Evolutionary conservation across 2,329 filamentous ascomycete genomes (phyloP).

Genomic region (Thielaviopsis punctulata): DNA sequence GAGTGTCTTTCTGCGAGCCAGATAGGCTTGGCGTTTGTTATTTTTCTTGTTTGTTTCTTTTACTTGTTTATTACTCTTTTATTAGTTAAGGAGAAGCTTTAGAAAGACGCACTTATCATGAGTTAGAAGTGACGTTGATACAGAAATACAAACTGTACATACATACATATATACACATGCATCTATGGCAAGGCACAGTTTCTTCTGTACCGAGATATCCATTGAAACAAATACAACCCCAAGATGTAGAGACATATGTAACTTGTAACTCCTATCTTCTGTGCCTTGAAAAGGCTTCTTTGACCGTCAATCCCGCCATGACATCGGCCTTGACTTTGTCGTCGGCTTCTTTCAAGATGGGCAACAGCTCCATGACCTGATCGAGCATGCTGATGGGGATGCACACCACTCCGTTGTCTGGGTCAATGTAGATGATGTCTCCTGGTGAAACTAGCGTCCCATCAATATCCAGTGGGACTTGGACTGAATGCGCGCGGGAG

Average conservation of each 20-base stretch:
- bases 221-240: too few species aligned
- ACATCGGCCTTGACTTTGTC: constrained; percentile 48
- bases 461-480: constrained; percentile 27
- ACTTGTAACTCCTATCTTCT: too few species aligned
- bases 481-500: constrained; percentile 36
- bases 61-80: not conserved
- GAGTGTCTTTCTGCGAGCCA: not conserved
- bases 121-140: not conserved
- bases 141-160: not conserved
- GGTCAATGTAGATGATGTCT: constrained; percentile 54
- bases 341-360: constrained; percentile 32
- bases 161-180: not conserved
- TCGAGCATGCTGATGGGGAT: constrained; percentile 45
- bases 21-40: not conserved
- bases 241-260: not conserved
- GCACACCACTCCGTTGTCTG: constrained; percentile 49
- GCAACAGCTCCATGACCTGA: constrained; percentile 43
- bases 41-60: constrained; percentile 1
- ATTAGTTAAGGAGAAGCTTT: not conserved
- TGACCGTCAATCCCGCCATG: constrained; percentile 40
- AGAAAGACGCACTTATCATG: not conserved
- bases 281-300: constrained; percentile 48
- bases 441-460: constrained; percentile 31
- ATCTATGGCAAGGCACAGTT: too few species aligned
- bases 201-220: too few species aligned